These are phyloP conservation scores for Mycena venus DNA, from an alignment of 768 basidiomycete species.

Conservation along the genomic window DNA sequence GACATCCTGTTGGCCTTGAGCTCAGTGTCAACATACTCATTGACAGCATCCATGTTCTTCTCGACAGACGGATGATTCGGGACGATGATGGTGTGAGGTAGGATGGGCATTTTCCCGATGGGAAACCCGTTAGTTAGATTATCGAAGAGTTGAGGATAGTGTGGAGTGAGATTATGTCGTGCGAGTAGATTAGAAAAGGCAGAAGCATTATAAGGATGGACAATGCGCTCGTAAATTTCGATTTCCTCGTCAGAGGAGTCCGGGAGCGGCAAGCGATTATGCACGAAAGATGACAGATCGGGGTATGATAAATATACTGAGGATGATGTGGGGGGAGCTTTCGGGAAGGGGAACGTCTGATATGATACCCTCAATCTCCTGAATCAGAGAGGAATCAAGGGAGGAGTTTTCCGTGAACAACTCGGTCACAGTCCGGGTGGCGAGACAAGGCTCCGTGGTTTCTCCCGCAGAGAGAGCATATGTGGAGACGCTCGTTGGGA, in stretches of 20 bases:
- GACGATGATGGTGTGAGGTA: constrained; percentile 15
- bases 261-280: constrained; percentile 25
- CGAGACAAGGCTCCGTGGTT: constrained; percentile 44
- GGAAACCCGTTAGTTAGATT: constrained; percentile 50
- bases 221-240: constrained; percentile 39
- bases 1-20: constrained; percentile 21
- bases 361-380: not conserved
- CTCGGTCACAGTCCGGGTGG: constrained; percentile 27
- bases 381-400: constrained; percentile 1
- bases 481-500: constrained; percentile 31
- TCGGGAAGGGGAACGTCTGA: not conserved
- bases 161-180: constrained; percentile 25
- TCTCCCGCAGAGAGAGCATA: constrained; percentile 47
- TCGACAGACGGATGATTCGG: constrained; percentile 30
- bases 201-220: constrained; percentile 46
- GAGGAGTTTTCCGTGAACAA: constrained; percentile 26
- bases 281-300: constrained; percentile 34
- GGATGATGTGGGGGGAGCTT: not conserved
- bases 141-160: constrained; percentile 45
- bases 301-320: not conserved
- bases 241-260: constrained; percentile 12
- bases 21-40: constrained; percentile 31
- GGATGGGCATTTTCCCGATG: constrained; percentile 45
- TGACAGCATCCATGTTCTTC: constrained; percentile 15
- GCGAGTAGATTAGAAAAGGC: constrained; percentile 36